phyloP scores from a whole-genome alignment of 306 rosid genomes.

The Prosopis cineraria region DNA sequence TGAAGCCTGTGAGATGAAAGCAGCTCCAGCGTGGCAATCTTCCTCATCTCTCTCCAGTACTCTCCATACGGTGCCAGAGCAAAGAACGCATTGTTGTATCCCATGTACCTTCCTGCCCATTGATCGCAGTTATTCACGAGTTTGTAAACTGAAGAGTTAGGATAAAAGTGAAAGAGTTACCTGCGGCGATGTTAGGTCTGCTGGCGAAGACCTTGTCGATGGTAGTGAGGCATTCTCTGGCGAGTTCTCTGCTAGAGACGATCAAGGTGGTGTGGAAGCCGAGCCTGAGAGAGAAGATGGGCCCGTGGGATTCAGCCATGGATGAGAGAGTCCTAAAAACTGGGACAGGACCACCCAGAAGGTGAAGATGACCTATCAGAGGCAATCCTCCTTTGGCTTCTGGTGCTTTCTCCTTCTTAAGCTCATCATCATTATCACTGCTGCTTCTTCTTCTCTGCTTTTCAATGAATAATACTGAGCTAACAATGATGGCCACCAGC shows the following conservation, averaged over 20 bases:
- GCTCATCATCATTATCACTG: neutral
- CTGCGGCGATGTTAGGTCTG: conserved; percentile 30
- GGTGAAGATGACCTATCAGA: conserved; percentile 55
- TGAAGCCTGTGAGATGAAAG: conserved; percentile 45
- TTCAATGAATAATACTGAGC: neutral
- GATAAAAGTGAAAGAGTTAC: too few relatives aligned
- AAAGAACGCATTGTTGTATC: conserved; percentile 53
- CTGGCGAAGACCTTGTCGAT: conserved; percentile 48
- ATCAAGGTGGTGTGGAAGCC: conserved; percentile 39
- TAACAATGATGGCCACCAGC: neutral
- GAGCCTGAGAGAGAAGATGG: conserved; percentile 40
- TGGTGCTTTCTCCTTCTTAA: conserved; percentile 16
- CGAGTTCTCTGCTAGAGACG: conserved; percentile 42
- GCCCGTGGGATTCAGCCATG: conserved; percentile 45
- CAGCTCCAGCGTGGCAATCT: conserved; percentile 41
- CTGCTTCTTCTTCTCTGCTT: neutral
- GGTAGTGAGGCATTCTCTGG: conserved; percentile 42
- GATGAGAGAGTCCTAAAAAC: conserved; percentile 34
- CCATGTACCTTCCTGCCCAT: conserved; percentile 39
- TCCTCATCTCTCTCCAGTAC: conserved; percentile 68
- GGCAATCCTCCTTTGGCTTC: conserved; percentile 45
- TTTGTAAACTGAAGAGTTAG: too few relatives aligned
- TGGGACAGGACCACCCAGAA: conserved; percentile 29
- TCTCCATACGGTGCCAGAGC: conserved; percentile 59
- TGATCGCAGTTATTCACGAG: too few relatives aligned